These are phyloP conservation scores for Botrytis deweyae DNA, from an alignment of 2,329 filamentous ascomycete species.

Conservation along the genomic window DNA sequence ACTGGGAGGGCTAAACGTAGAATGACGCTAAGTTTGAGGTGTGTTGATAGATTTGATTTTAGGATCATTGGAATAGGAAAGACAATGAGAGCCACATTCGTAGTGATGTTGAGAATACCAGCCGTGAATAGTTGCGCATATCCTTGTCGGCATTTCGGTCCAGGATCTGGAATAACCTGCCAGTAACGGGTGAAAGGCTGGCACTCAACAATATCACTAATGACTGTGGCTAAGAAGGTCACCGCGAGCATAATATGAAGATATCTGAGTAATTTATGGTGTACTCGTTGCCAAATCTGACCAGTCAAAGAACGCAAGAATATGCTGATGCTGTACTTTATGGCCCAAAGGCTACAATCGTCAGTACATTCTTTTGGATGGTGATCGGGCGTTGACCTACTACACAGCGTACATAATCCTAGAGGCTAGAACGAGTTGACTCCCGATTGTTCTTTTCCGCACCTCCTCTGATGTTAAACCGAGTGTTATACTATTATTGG, in stretches of 20 bases:
- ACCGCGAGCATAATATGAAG: constrained; percentile 72
- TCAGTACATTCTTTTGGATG: constrained; percentile 5
- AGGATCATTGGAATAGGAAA: constrained; percentile 89
- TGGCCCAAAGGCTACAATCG: constrained; percentile 73
- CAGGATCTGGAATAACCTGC: constrained; percentile 81
- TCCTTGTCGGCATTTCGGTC: constrained; percentile 77
- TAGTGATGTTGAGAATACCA: constrained; percentile 80
- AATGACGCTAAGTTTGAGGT: constrained; percentile 11
- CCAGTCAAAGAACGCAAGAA: constrained; percentile 84
- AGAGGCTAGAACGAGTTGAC: constrained; percentile 75
- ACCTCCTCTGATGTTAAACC: constrained; percentile 58
- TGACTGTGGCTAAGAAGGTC: constrained; percentile 76
- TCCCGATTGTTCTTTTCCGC: constrained; percentile 66
- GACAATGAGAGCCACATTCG: constrained; percentile 79
- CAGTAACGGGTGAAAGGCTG: constrained; percentile 71
- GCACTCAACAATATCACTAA: constrained; percentile 80
- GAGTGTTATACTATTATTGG: constrained; percentile 73
- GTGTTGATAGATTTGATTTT: constrained; percentile 66
- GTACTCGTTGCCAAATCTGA: constrained; percentile 74
- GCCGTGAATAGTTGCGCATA: constrained; percentile 84
- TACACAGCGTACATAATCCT: constrained; percentile 85
- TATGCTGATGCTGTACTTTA: constrained; percentile 85
- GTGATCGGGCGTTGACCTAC: constrained; percentile 54
- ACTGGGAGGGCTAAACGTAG: constrained; percentile 50
- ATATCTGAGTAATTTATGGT: constrained; percentile 65